Evolutionary conservation across 2,329 filamentous ascomycete species (phyloP), one percentile per base, ranked within the genome.

Genomic region (Metarhizium anisopliae): DNA sequence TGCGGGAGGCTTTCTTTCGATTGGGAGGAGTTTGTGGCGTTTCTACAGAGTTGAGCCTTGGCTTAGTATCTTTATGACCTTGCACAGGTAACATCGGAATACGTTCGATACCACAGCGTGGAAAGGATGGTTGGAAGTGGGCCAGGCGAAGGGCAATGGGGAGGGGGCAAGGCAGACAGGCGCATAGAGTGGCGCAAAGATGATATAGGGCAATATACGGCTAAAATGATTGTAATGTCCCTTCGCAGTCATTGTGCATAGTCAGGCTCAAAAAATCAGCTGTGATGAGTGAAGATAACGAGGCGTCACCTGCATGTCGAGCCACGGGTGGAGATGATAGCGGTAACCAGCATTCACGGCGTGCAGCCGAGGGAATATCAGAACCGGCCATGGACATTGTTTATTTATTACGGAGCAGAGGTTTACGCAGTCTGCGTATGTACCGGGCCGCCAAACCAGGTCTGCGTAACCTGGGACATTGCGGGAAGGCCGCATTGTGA

Each of bases 401-500:
- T 55, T 49, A 13, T 52, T 43, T 36, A 49, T 35, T 11, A 35
- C 32, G 32, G 32, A 7, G 10, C 32, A 11, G 32, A 35, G 32
- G 25, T 25, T 51, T 49, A 52, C 50, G 52, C 50, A 25, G 8
- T 29, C 14, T 29, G 14, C 7, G 5, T 18, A 25, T 8, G n/a
- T 8, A 35, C 30, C 40, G 10, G 18, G 52, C 38, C 55, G 42
- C 35, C 14, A 49, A 6, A 45, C 40, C 25, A 25, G 42, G 50
- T 30, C 42, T 7, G 29, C 42, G 40, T 13, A 38, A 29, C 10
- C 35, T 47, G 35, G 13, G 35, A n/a, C 40, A 43, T n/a, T 32
- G 51, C 53, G 56, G 53, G 45, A 45, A 54, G 51, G 36, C 45
- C 55, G 51, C 55, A 50, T 56, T 6, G 14, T 14, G 29, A 36